Percentiles rank a stretch among this genome's conserved stretches.
Conservation (phyloP, 768 basidiomycete genomes). For the Piloderma croceum region DNA sequence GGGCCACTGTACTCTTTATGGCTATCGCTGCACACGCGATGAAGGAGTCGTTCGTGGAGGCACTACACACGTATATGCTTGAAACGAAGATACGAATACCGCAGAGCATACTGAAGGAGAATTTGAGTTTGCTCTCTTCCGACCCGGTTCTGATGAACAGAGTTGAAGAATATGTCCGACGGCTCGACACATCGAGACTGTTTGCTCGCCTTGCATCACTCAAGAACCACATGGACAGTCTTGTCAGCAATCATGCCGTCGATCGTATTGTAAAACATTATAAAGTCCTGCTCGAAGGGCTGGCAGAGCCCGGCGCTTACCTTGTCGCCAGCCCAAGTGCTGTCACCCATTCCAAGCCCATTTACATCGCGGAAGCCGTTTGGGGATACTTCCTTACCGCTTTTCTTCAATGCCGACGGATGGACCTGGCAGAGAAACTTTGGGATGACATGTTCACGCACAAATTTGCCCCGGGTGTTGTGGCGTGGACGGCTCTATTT, state of each 20-base stretch:
- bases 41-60: constrained; percentile 50
- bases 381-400: constrained; percentile 66
- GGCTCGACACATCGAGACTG: constrained; percentile 46
- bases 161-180: constrained; percentile 39
- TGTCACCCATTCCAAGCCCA: constrained; percentile 33
- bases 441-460: constrained; percentile 62
- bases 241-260: constrained; percentile 32
- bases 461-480: constrained; percentile 45
- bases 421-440: constrained; percentile 53
- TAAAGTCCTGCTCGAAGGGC: constrained; percentile 41
- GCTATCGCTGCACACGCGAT: constrained; percentile 60
- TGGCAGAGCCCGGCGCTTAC: constrained; percentile 49
- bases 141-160: constrained; percentile 35
- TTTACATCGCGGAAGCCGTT: constrained; percentile 48
- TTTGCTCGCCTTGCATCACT: constrained; percentile 47
- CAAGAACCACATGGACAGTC: constrained; percentile 42
- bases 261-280: constrained; percentile 44
- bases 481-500: constrained; percentile 69
- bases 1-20: constrained; percentile 41
- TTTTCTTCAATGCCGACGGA: constrained; percentile 51
- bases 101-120: too few relatives aligned
- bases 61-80: too few relatives aligned
- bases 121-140: constrained; percentile 31
- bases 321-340: constrained; percentile 39
- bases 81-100: too few relatives aligned